Base-by-base conservation (phyloP, 768 basidiomycete species). In the Leccinum barrowsii region DNA sequence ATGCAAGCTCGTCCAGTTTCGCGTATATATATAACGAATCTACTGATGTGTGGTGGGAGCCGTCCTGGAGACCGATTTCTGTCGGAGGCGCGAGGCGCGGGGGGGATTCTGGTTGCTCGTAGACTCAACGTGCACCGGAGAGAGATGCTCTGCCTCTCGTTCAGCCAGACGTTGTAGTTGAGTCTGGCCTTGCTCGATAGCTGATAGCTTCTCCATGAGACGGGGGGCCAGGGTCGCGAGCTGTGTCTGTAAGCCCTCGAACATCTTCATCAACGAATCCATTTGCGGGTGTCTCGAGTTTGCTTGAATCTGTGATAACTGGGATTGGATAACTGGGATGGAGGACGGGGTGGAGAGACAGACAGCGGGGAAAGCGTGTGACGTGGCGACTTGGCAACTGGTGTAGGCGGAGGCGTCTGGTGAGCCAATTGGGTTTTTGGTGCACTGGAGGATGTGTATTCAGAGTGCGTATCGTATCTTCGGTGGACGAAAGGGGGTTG, bases 171-270 rank as follows among this genome's bases (percentile, higher is more conserved):
- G 58, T 64, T 58, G 66, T 42, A 58, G 55, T 59, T 61, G 64
- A n/a, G 48, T 32, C 47, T 65, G 69, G 55, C 54, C 62, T n/a
- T 59, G 68, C 62, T 66, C 70, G 48, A 76, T 70, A 24, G 68
- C 67, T 15, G 62, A 58, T 17, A 76, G 64, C 55, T 71, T 75
- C 30, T 69, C 70, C 24, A 73, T 56, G 37, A 82, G 62, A 5
- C 70, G 58, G 11, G 77, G 75, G 35, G 79, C 67, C 35, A 78
- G 70, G 7, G 65, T 65, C 12, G 70, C 72, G 53, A 85, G 64
- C 19, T 75, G 76, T 2, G 56, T 53, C 52, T 75, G 72, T 42
- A 83, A 68, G n/a, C 71, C 77, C 34, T 75, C 77, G 40, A 82
- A 62, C 55, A 73, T 74, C 34, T 63, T 68, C 28, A 70, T 54